A percentile compares a stretch with the other conserved stretches of the same genome.
Evolutionary conservation across 352 stramenopile species (phyloP).

Genomic region (Phytophthora parvispora): DNA sequence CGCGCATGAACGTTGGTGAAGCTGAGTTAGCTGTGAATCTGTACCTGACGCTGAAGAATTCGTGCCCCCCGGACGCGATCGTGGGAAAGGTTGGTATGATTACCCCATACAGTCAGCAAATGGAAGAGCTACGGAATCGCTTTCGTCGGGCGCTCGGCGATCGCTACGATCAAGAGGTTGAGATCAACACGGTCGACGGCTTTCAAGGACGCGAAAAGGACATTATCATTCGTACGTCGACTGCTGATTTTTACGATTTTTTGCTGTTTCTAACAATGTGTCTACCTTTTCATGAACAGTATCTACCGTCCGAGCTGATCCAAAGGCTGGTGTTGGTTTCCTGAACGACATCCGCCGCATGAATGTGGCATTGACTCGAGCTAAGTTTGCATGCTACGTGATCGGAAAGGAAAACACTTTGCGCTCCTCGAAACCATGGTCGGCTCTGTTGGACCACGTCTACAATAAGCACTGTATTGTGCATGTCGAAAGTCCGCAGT

Average conservation of each 20-base stretch:
- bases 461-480: conserved; percentile 79
- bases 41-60: conserved; percentile 89
- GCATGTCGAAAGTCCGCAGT: conserved; percentile 83
- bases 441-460: conserved; percentile 78
- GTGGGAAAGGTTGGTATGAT: conserved; percentile 91
- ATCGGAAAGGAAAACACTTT: conserved; percentile 87
- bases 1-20: conserved; percentile 83
- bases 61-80: conserved; percentile 80
- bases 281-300: conserved; percentile 50
- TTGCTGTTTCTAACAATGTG: conserved; percentile 20
- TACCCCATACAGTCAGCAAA: conserved; percentile 92
- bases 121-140: conserved; percentile 80
- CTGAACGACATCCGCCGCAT: conserved; percentile 92
- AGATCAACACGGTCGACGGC: conserved; percentile 95
- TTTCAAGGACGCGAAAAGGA: conserved; percentile 95
- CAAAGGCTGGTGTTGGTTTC: conserved; percentile 86
- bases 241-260: neutral
- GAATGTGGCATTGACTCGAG: conserved; percentile 90
- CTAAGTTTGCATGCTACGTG: conserved; percentile 92
- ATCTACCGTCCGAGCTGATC: conserved; percentile 88
- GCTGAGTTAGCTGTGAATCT: conserved; percentile 89
- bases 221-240: conserved; percentile 89
- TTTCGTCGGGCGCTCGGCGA: conserved; percentile 75
- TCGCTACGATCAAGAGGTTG: conserved; percentile 82
- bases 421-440: conserved; percentile 88